phyloP scores from a whole-genome alignment of 306 rosid species.

The Alnus glutinosa region DNA sequence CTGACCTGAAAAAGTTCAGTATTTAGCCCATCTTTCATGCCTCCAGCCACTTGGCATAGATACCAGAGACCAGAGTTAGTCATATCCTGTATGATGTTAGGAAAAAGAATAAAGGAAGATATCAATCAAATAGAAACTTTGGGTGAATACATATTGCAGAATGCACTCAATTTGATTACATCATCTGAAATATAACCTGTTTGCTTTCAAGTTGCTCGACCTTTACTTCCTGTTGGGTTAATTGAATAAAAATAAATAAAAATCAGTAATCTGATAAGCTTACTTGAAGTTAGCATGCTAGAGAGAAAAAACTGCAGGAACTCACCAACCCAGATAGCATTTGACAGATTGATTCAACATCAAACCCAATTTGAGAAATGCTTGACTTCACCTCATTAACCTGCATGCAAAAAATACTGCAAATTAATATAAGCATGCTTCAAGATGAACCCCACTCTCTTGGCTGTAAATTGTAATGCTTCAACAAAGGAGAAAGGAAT shows the following conservation, averaged over 20 bases:
- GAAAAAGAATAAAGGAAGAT: background rate
- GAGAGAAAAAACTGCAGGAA: background rate
- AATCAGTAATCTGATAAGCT: background rate
- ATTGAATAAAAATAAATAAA: slow-evolving; percentile 5
- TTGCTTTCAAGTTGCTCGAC: slow-evolving; percentile 49
- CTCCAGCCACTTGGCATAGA: slow-evolving; percentile 53
- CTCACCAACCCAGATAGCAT: slow-evolving; percentile 58
- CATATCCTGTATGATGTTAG: slow-evolving; percentile 30
- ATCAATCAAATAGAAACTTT: background rate
- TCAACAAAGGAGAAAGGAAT: slow-evolving; percentile 2
- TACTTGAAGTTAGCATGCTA: background rate
- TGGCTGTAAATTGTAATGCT: background rate
- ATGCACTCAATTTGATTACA: background rate
- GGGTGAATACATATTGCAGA: background rate
- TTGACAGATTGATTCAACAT: slow-evolving; percentile 46
- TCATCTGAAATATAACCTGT: slow-evolving; percentile 38
- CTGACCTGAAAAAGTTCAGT: slow-evolving; percentile 40
- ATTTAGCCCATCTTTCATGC: slow-evolving; percentile 31
- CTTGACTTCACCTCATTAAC: slow-evolving; percentile 67
- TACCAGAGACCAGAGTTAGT: slow-evolving; percentile 54
- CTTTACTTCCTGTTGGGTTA: slow-evolving; percentile 46
- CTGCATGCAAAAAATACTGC: slow-evolving; percentile 34
- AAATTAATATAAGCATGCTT: background rate
- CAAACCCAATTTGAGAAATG: slow-evolving; percentile 72
- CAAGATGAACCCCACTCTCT: background rate